Evolutionary conservation across 257 asterid genomes (phyloP), one percentile per base, ranked within the genome.

Genomic region (Solanum sparsipilum): DNA sequence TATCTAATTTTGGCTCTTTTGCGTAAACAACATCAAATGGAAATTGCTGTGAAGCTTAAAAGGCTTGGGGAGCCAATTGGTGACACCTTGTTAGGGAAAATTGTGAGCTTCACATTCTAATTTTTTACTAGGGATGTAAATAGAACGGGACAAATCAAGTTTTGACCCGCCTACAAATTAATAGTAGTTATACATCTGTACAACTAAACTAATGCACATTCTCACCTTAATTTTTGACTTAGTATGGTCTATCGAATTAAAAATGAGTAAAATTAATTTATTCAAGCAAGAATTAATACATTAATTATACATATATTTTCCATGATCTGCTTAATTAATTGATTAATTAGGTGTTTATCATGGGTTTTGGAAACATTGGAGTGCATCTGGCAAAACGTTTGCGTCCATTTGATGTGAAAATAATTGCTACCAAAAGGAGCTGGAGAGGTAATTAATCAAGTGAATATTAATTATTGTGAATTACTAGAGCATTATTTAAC

Each of bases 1-100:
- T 96, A 93, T 93, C 90, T 95, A 86, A 93, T 93, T 91, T 91
- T 96, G 95, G 98, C 97, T 86, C 98, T 96, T 89, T 98, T 96
- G 68, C 99, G 99, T 88, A 96, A 93, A 93, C 99, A 94, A 96
- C 56, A 91, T 71, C 95, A 94, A 79, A 91, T 96, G 94, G 94
- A 89, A 90, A 89, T 90, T 90, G 89, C 99, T 10, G 88, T 95
- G 84, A 93, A 88, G 81, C 91, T 93, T 92, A 95, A 84, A 88
- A 91, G 63, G 89, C 94, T 96, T 21, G 99, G 99, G 88, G 94
- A 87, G 76, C 99, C 99, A 73, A 44, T 46, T 87, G 99, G 98
- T 74, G 99, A 96, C 88, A 96, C 94, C 27, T 87, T 96, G 91
- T 92, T 89, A 23, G 99, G 99, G 12, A 96, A 96, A 93, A 96